phyloP scores from a whole-genome alignment of 2,329 filamentous ascomycete genomes.

The Claviceps monticola region DNA sequence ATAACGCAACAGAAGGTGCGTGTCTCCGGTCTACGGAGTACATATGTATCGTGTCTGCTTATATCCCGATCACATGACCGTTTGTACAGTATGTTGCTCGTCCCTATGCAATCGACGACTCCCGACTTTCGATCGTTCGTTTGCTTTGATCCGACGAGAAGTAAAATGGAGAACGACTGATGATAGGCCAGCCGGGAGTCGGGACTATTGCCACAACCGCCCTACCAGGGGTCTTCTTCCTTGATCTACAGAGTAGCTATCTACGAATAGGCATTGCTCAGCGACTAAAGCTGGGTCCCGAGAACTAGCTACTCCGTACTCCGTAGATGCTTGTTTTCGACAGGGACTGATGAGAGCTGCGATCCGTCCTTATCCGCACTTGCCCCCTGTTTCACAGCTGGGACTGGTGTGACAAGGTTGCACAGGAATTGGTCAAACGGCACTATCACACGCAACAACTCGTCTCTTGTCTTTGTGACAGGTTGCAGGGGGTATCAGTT shows the following conservation, averaged over 20 bases:
- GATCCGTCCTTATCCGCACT: background rate
- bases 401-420: constrained; percentile 3
- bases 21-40: no score
- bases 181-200: background rate
- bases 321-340: background rate
- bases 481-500: background rate
- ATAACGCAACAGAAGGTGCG: background rate
- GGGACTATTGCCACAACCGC: background rate
- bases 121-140: background rate
- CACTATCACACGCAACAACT: background rate
- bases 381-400: constrained; percentile 5
- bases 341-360: background rate
- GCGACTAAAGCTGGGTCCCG: background rate
- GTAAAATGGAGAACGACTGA: background rate
- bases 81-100: background rate
- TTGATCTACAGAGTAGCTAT: background rate
- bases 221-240: background rate
- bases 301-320: background rate
- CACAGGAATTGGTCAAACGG: constrained; percentile 6
- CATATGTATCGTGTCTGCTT: no score
- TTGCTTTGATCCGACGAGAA: constrained; percentile 1
- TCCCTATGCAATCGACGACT: background rate
- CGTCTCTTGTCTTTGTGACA: background rate
- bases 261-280: background rate
- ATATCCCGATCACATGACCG: background rate